Conservation (phyloP, 345 rosid genomes). For the Melaleuca quinquenervia region DNA sequence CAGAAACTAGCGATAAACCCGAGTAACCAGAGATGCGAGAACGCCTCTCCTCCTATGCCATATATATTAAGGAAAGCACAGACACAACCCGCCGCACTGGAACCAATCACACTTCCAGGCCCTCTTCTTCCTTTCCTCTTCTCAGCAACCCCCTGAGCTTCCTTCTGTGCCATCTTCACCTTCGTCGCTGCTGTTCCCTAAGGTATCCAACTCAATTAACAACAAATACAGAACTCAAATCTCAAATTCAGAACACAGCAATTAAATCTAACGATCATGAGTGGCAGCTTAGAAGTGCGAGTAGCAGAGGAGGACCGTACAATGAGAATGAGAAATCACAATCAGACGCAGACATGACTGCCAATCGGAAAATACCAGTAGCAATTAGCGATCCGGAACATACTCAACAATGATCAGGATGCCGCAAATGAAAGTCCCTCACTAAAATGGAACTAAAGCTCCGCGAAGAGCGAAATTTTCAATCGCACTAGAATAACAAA, state of each 20-base stretch:
- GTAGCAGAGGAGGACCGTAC: neutral
- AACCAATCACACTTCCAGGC: constrained; percentile 94
- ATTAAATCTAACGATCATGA: neutral
- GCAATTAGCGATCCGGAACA: neutral
- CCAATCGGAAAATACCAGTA: neutral
- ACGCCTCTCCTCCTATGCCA: constrained; percentile 52
- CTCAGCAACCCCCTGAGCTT: constrained; percentile 93
- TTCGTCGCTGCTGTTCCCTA: constrained; percentile 96
- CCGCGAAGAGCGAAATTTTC: neutral
- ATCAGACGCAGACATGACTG: neutral
- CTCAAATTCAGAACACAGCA: neutral
- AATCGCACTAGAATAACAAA: neutral
- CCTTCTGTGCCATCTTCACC: constrained; percentile 94
- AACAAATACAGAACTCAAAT: neutral
- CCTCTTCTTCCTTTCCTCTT: constrained; percentile 93
- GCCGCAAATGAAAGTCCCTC: neutral
- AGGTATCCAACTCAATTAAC: constrained; percentile 1
- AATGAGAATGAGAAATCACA: neutral
- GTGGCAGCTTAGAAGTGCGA: neutral
- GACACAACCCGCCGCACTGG: constrained; percentile 94
- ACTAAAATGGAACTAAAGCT: neutral
- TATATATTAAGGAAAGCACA: constrained; percentile 69
- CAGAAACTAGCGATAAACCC: constrained; percentile 96
- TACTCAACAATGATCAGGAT: neutral
- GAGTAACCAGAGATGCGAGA: constrained; percentile 53